Conservation (phyloP, 495 filamentous ascomycete genomes). For the Bacidia rubella region DNA sequence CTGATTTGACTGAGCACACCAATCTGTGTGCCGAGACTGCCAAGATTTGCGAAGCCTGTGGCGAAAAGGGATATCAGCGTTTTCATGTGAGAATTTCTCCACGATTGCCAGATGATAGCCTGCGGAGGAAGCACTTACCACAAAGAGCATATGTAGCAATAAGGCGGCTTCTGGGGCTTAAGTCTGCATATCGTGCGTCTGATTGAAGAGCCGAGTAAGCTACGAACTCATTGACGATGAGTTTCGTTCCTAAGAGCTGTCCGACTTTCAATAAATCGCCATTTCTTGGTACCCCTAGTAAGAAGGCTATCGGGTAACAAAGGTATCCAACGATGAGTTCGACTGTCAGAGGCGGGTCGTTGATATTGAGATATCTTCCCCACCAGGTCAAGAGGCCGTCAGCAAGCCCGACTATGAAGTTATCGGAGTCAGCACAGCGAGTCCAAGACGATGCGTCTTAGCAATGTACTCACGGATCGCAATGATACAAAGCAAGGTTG, state of each 20-base stretch:
- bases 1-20: conserved; percentile 73
- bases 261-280: conserved; percentile 51
- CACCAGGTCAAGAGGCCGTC: conserved; percentile 81
- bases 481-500: conserved; percentile 72
- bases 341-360: conserved; percentile 53
- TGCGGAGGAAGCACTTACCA: too few species aligned
- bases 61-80: too few species aligned
- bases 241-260: conserved; percentile 68
- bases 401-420: conserved; percentile 56
- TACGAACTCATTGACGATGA: conserved; percentile 64
- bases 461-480: too few species aligned
- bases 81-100: neutral
- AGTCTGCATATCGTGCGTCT: conserved; percentile 31
- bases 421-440: too few species aligned
- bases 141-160: conserved; percentile 13
- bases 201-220: conserved; percentile 42
- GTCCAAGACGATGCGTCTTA: too few species aligned
- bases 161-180: conserved; percentile 41
- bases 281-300: conserved; percentile 68
- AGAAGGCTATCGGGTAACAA: conserved; percentile 72
- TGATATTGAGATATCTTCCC: conserved; percentile 69
- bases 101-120: too few species aligned
- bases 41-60: conserved; percentile 66
- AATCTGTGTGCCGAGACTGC: conserved; percentile 73
- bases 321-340: conserved; percentile 70